Evolutionary conservation across 2,329 filamentous ascomycete genomes (phyloP).

Genomic region (Thelonectria discophora): DNA sequence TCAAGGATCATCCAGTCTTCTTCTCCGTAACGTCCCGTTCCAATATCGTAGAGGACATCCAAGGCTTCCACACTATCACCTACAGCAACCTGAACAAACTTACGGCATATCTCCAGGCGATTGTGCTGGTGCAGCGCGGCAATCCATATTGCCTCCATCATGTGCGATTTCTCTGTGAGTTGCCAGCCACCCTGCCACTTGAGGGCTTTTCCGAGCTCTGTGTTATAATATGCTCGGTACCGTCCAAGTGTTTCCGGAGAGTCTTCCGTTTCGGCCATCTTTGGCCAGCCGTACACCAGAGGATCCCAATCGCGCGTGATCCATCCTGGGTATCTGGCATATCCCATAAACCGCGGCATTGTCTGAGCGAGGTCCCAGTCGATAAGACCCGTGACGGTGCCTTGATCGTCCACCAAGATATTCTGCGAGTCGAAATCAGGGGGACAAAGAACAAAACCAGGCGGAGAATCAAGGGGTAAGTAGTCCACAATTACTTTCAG

Average conservation of each 20-base stretch:
- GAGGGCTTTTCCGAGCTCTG: slow-evolving; percentile 17
- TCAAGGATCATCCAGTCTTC: too few species aligned
- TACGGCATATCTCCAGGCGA: slow-evolving; percentile 21
- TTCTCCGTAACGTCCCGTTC: too few species aligned
- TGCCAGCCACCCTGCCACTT: slow-evolving; percentile 14
- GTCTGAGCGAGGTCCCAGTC: slow-evolving; percentile 28
- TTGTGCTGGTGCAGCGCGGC: slow-evolving; percentile 3
- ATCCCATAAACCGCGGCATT: slow-evolving; percentile 20
- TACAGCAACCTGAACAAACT: slow-evolving; percentile 15
- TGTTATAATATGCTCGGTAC: neutral
- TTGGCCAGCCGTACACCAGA: slow-evolving; percentile 28
- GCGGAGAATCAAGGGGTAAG: slow-evolving; percentile 10
- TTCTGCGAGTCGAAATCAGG: slow-evolving; percentile 35
- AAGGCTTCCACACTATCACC: neutral
- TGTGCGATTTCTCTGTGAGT: slow-evolving; percentile 20
- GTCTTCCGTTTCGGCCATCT: slow-evolving; percentile 21
- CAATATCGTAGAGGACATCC: too few species aligned
- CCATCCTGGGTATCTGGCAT: slow-evolving; percentile 22
- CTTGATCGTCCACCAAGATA: slow-evolving; percentile 25
- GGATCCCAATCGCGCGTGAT: slow-evolving; percentile 31
- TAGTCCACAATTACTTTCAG: slow-evolving; percentile 10
- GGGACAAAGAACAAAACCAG: slow-evolving; percentile 26
- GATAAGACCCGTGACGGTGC: slow-evolving; percentile 22
- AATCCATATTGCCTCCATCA: slow-evolving; percentile 22
- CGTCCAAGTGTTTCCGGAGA: slow-evolving; percentile 20